Conservation (phyloP, 371 early-diverging fungal genomes). For the Mucor lusitanicus region DNA sequence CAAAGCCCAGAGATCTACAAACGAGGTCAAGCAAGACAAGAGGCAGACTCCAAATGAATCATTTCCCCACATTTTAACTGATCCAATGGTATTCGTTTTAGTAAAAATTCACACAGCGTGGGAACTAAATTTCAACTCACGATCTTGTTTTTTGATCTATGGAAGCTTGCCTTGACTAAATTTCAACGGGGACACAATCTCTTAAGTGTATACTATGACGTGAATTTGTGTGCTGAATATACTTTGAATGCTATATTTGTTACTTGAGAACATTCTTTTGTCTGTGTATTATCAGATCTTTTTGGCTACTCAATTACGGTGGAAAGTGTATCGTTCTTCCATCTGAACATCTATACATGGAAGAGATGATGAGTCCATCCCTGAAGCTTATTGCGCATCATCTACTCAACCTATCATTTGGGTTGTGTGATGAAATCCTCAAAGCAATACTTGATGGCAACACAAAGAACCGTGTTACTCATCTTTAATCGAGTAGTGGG, state of each 20-base stretch:
- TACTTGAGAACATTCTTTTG: background rate
- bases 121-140: background rate
- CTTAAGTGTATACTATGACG: slow-evolving; percentile 1
- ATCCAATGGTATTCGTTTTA: background rate
- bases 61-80: slow-evolving; percentile 8
- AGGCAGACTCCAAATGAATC: background rate
- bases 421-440: background rate
- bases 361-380: background rate
- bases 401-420: background rate
- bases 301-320: background rate
- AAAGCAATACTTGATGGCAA: background rate
- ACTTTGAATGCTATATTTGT: background rate
- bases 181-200: background rate
- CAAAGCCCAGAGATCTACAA: background rate
- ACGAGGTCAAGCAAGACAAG: background rate
- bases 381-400: background rate
- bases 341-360: background rate
- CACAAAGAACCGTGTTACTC: background rate
- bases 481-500: background rate
- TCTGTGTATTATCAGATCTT: background rate
- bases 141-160: background rate
- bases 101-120: background rate
- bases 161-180: background rate
- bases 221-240: background rate
- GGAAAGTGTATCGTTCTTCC: background rate